Base-by-base conservation (phyloP, 2,329 filamentous ascomycete species). In the Pyrenochaeta sp. region DNA sequence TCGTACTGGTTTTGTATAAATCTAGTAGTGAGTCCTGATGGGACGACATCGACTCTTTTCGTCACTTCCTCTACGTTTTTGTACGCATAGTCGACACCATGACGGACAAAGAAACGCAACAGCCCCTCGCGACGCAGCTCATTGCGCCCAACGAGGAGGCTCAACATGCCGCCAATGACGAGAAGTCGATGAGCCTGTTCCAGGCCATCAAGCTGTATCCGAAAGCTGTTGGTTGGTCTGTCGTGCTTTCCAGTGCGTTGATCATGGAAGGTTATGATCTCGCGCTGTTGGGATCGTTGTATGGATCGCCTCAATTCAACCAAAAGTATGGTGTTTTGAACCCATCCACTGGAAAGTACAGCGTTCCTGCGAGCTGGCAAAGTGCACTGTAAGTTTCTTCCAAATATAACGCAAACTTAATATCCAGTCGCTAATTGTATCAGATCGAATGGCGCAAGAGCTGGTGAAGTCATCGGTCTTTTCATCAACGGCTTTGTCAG, bases 221-320 rank as follows among this genome's bases (percentile, higher is more conserved):
- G 51, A 93, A 95, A 80, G 92, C 92, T 34, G 89, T 95, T 52
- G 84, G 81, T 10, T 96, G 91, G 91, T 92, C 89, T 68, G 72
- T 96, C 43, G 82, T 96, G 53, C 92, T 96, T 72, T 94, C 91
- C 6, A 93, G 90, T 1, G 92, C 90, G 73, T 92, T 96, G 73
- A 88, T 87, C 67, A 96, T 96, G 92, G 92, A 96, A 76, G 92
- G 91, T 6, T 95, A 93, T 78, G 91, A 96, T 74, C 83, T 94
- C 59, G 88, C 86, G 64, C 81, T 96, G 51, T 86, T 94, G 72
- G 91, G 90, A 77, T 92, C 91, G 76, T 90, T 93, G 68, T 93
- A 86, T 54, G 80, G 72, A 6, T 79, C 77, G 49, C 76, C 77
- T 2, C 72, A 76, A 43, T 83, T 82, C 75, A 79, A 81, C 42